phyloP scores from a whole-genome alignment of 768 basidiomycete species.

The Ramaria sp. region DNA sequence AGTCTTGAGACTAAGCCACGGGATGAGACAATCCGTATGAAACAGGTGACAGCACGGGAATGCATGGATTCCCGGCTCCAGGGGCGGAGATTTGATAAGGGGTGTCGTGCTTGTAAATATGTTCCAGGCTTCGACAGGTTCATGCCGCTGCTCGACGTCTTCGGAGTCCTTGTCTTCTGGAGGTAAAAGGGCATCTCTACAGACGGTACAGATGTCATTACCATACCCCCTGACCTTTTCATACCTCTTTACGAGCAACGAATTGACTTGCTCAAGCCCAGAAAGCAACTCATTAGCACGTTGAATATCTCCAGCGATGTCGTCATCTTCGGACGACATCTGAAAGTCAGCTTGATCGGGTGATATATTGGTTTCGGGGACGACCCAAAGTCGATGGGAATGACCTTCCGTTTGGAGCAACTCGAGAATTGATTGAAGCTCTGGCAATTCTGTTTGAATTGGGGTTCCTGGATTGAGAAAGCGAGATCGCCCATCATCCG shows the following conservation, averaged over 20 bases:
- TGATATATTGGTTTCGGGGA: not conserved
- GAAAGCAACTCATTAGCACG: conserved; percentile 7
- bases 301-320: not conserved
- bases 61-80: conserved; percentile 1
- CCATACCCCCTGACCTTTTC: conserved; percentile 4
- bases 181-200: conserved; percentile 6
- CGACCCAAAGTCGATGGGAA: not conserved
- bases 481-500: conserved; percentile 1
- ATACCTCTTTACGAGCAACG: conserved; percentile 3
- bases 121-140: not conserved
- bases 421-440: conserved; percentile 1
- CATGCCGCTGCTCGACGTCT: not conserved
- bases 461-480: conserved; percentile 8
- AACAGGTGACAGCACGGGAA: conserved; percentile 9
- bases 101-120: not conserved
- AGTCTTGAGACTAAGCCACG: conserved; percentile 9
- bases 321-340: conserved; percentile 2
- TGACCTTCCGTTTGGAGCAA: not conserved
- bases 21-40: conserved; percentile 7
- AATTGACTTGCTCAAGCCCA: conserved; percentile 3
- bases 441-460: conserved; percentile 5
- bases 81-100: not conserved
- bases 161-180: not conserved
- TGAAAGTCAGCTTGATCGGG: not conserved
- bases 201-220: conserved; percentile 6